phyloP scores from a whole-genome alignment of 1,139 yeast species.

The Blastobotrys serpentis region DNA sequence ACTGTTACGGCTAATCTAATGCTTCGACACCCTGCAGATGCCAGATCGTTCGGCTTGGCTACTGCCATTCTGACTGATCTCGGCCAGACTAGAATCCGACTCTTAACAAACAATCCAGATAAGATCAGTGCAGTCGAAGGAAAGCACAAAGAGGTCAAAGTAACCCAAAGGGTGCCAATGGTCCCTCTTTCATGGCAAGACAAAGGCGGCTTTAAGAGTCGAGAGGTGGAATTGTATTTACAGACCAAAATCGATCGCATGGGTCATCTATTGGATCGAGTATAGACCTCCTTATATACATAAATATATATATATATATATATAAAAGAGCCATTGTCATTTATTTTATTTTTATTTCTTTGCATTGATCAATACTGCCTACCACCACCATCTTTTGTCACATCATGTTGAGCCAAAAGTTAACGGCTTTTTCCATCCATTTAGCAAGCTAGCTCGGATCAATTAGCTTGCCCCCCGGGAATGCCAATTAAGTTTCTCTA shows the following conservation, averaged over 20 bases:
- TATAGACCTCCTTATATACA: no score
- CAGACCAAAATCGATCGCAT: slow-evolving; percentile 92
- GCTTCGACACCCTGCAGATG: slow-evolving; percentile 96
- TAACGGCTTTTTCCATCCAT: no score
- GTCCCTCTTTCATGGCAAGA: slow-evolving; percentile 88
- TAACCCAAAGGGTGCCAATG: slow-evolving; percentile 91
- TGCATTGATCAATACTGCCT: no score
- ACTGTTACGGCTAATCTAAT: slow-evolving; percentile 94
- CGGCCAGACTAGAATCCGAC: slow-evolving; percentile 67
- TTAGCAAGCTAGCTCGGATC: no score
- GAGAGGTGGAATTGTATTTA: slow-evolving; percentile 88
- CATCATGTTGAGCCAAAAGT: no score
- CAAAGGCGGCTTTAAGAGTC: slow-evolving; percentile 68
- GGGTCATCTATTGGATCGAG: slow-evolving; percentile 78
- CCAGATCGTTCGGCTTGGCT: slow-evolving; percentile 86
- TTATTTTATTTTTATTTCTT: no score
- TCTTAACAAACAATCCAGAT: slow-evolving; percentile 94
- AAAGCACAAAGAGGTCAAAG: slow-evolving; percentile 63
- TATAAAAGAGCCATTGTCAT: no score
- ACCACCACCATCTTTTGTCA: no score
- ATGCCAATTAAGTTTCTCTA: no score
- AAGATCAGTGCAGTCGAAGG: slow-evolving; percentile 95
- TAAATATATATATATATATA: no score
- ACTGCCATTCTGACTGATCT: slow-evolving; percentile 88
- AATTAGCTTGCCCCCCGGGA: no score